Base-by-base conservation (phyloP, 768 basidiomycete genomes). In the Lactarius pseudohatsudake region DNA sequence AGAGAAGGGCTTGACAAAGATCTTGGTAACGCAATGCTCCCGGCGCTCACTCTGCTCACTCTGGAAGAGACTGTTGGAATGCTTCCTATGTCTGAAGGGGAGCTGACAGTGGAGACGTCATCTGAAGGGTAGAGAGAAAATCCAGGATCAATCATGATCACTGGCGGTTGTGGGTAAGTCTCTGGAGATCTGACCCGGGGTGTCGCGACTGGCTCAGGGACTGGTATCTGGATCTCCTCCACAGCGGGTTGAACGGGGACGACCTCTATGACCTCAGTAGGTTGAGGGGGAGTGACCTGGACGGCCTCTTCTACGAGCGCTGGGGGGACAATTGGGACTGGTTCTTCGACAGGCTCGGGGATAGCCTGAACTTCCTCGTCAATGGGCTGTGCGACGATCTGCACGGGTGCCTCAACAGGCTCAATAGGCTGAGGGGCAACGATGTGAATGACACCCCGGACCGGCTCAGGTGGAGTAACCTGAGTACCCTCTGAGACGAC, bases 371-470 rank as follows among this genome's bases (percentile, higher is more conserved):
- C 58, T 22, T 15, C 40, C 50, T 55, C 56, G 20, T 64, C 66
- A 30, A 36, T 34, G 22, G 57, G 47, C 13, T 10, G 61, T 0
- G 45, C 10, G 7, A 58, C n/a, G n/a, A 45, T 34, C 47, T 40
- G 66, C 4, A 56, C 22, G 16, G 26, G 57, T 38, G 59, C 66
- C 54, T 64, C 66, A 16, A 57, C 50, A 41, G 68, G 40, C 54
- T 64, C 66, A n/a, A 57, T 41, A 41, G 68, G 40, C 45, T 56
- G 58, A 57, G 60, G 62, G 47, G 71, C 61, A 63, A 69, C 64
- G n/a, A 69, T 56, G 47, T 67, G 71, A 26, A 70, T 70, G 20
- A 71, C 72, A 18, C 73, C 77, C 54, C 76, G 78, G 5, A 72
- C 69, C 40, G 79, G 77, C 5, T 76, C 76, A 36, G 70, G 69